Conservation (phyloP, 208 protist genomes). For the Crithidia acanthocephali region DNA sequence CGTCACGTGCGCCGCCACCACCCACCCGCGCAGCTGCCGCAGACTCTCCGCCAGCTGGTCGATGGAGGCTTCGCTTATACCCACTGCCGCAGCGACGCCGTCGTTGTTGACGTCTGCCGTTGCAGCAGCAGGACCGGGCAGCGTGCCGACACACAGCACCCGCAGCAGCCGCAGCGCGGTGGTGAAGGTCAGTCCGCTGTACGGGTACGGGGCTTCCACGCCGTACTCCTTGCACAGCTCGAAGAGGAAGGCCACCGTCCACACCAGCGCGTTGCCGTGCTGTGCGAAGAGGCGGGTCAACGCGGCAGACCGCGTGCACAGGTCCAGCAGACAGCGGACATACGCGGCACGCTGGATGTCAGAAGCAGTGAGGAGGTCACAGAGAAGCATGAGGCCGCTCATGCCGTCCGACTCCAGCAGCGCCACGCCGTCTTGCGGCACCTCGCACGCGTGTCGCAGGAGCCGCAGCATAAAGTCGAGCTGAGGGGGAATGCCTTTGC, state of each 20-base stretch:
- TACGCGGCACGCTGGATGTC: conserved; percentile 48
- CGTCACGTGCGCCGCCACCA: conserved; percentile 32
- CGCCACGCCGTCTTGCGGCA: conserved; percentile 66
- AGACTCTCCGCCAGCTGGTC: conserved; percentile 27
- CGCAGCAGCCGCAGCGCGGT: conserved; percentile 42
- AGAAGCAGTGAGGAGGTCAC: conserved; percentile 66
- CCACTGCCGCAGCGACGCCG: background rate
- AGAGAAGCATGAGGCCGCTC: conserved; percentile 63
- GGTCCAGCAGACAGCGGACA: conserved; percentile 41
- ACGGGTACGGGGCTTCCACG: conserved; percentile 36
- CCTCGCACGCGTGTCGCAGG: conserved; percentile 63
- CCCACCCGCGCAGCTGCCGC: conserved; percentile 32
- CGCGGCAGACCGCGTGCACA: conserved; percentile 54
- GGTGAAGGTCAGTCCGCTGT: conserved; percentile 68
- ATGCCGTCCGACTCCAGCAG: conserved; percentile 64
- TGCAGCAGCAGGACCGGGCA: background rate
- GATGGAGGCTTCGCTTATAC: conserved; percentile 1
- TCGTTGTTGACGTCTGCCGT: background rate
- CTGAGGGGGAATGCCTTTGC: conserved; percentile 59
- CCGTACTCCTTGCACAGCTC: conserved; percentile 77
- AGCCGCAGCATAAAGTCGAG: conserved; percentile 67
- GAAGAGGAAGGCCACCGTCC: conserved; percentile 61
- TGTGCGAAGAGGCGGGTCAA: conserved; percentile 57
- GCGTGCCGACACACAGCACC: conserved; percentile 26
- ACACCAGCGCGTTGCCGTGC: conserved; percentile 59